Base-by-base conservation (phyloP, 192 early-diverging fungal species). In the Pilobolus umbonatus region DNA sequence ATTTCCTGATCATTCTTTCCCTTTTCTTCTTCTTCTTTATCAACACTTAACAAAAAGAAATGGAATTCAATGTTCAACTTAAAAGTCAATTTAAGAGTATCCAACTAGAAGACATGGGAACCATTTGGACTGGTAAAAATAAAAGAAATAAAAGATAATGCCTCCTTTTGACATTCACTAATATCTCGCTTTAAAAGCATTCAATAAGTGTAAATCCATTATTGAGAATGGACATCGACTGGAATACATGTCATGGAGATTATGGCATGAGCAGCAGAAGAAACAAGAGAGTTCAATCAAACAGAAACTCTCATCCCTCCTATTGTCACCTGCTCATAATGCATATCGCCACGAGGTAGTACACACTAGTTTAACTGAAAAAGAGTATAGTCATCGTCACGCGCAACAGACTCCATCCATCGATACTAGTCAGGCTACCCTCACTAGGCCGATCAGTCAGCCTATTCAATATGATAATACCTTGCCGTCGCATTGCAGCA, bases 181-280 rank as follows among this genome's bases (percentile, higher is more conserved):
- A 52, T 19, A 52, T 3, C 40, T 44, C 30, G 36, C 29, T 24
- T 39, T 25, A 35, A 26, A 9, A 69, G 67, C 54, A 26, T 63
- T 69, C 34, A 59, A 53, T 34, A 69, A 69, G 54, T 69, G 67
- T 36, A 69, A 69, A 39, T 40, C 46, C 4, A 35, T 53, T 29
- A 42, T 63, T 7, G 55, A 53, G 0, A 39, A 69, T 46, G 67
- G 67, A 35, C 35, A 51, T 12, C 54, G 67, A 29, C 30, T 69
- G 10, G 67, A 69, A 53, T 64, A 69, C 34, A 69, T 69, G 55
- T 63, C 67, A 11, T 69, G 67, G 67, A 25, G 69, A 58, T 22
- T 69, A 38, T 69, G 67, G 67, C 19, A 51, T 2, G 6, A 34
- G n/a, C 8, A 38, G 14, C 31, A 38, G n/a, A 6, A 24, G 22